phyloP scores from a whole-genome alignment of 352 stramenopile species.

The Blastocystis sp. region DNA sequence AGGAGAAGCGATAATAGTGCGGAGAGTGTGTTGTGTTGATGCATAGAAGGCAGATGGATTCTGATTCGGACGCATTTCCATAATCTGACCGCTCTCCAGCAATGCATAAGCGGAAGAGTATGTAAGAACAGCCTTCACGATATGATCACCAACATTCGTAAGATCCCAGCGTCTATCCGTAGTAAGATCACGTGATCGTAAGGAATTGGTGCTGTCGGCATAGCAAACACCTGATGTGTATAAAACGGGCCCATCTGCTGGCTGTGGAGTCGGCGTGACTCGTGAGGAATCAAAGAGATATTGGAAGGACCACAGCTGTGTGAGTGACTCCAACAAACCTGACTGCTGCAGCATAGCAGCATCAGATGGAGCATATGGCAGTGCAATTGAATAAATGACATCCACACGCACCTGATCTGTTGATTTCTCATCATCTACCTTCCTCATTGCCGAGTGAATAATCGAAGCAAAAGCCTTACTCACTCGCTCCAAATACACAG shows the following conservation, averaged over 20 bases:
- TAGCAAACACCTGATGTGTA: not conserved
- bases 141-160: not conserved
- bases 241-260: not conserved
- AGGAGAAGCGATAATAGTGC: not conserved
- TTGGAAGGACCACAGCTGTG: slow-evolving; percentile 25
- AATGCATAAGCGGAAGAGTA: not conserved
- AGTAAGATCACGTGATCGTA: not conserved
- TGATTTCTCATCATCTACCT: not conserved
- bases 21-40: not conserved
- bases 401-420: not conserved
- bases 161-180: not conserved
- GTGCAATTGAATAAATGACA: slow-evolving; percentile 4
- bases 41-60: not conserved
- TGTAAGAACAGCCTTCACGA: not conserved
- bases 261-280: not conserved
- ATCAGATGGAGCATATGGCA: slow-evolving; percentile 40
- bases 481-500: not conserved
- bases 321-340: slow-evolving; percentile 12
- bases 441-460: slow-evolving; percentile 27
- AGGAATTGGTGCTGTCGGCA: not conserved
- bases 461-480: slow-evolving; percentile 13
- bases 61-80: not conserved
- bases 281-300: not conserved
- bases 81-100: not conserved
- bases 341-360: slow-evolving; percentile 29